Conservation (phyloP, 2,329 filamentous ascomycete species). For the Alternaria gansuensis region DNA sequence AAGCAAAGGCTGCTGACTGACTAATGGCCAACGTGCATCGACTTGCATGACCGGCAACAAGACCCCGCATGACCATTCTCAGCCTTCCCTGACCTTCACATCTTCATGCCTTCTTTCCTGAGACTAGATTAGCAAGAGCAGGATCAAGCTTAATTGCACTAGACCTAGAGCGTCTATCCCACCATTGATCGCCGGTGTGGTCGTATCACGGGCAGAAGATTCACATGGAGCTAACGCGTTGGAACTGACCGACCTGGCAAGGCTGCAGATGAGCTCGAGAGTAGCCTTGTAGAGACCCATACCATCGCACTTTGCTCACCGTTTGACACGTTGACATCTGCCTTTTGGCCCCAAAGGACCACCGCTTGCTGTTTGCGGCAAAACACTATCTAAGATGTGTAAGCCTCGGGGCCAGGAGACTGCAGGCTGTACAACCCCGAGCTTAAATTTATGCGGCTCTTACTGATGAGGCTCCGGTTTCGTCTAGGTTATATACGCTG, state of each 20-base stretch:
- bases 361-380: slow-evolving; percentile 5
- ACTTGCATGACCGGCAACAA: slow-evolving; percentile 5
- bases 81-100: slow-evolving; percentile 4
- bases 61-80: slow-evolving; percentile 4
- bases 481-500: not conserved
- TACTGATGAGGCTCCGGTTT: not conserved
- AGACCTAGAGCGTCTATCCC: not conserved
- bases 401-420: not conserved
- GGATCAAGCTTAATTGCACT: not conserved
- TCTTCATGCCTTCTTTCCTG: not conserved
- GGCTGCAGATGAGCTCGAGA: slow-evolving; percentile 4
- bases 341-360: not conserved
- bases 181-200: slow-evolving; percentile 7
- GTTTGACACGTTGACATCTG: not conserved
- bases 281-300: slow-evolving; percentile 8
- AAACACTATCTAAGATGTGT: not conserved
- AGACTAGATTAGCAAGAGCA: not conserved
- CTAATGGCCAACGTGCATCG: slow-evolving; percentile 5
- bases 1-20: slow-evolving; percentile 2
- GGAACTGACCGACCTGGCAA: slow-evolving; percentile 14
- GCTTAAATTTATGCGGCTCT: not conserved
- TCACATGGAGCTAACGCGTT: slow-evolving; percentile 14
- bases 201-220: not conserved
- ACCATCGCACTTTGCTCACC: not conserved
- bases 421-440: not conserved